Conservation (phyloP, 2,329 filamentous ascomycete species). For the Aspergillus cejpii region DNA sequence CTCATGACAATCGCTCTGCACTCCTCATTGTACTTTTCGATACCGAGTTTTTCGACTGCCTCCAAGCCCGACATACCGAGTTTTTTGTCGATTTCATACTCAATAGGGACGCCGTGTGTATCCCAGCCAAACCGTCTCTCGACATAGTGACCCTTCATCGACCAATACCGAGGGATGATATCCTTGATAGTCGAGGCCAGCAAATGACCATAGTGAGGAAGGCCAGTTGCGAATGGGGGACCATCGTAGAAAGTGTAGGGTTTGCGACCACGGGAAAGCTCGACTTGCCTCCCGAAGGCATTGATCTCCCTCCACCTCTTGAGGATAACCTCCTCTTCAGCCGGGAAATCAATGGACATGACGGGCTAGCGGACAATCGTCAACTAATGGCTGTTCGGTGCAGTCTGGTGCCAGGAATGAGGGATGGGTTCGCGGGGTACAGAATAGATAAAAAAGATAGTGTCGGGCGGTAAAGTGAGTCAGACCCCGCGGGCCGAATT, state of each 20-base stretch:
- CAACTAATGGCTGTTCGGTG: constrained; percentile 12
- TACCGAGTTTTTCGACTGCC: constrained; percentile 77
- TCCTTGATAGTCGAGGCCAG: constrained; percentile 94
- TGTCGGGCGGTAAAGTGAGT: constrained; percentile 3
- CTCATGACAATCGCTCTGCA: constrained; percentile 91
- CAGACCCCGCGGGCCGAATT: constrained; percentile 8
- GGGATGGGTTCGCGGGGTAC: constrained; percentile 22
- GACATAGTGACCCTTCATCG: constrained; percentile 91
- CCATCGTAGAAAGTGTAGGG: constrained; percentile 95
- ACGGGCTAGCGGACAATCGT: constrained; percentile 25
- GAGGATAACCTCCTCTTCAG: constrained; percentile 81
- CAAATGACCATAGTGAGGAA: constrained; percentile 67
- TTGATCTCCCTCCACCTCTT: constrained; percentile 84
- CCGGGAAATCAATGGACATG: constrained; percentile 88
- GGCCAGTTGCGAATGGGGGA: constrained; percentile 67
- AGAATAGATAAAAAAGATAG: constrained; percentile 1
- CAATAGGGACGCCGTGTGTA: constrained; percentile 87
- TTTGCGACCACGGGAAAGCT: constrained; percentile 73
- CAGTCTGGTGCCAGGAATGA: constrained; percentile 13
- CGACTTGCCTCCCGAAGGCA: constrained; percentile 81
- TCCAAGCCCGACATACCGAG: constrained; percentile 80
- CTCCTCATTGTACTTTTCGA: constrained; percentile 84
- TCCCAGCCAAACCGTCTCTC: constrained; percentile 94
- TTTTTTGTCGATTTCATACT: constrained; percentile 97
- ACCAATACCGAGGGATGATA: constrained; percentile 93